Evolutionary conservation across 176 grass and related monocot species (phyloP), one percentile per base, ranked within the genome.

Genomic region (Olyra latifolia): DNA sequence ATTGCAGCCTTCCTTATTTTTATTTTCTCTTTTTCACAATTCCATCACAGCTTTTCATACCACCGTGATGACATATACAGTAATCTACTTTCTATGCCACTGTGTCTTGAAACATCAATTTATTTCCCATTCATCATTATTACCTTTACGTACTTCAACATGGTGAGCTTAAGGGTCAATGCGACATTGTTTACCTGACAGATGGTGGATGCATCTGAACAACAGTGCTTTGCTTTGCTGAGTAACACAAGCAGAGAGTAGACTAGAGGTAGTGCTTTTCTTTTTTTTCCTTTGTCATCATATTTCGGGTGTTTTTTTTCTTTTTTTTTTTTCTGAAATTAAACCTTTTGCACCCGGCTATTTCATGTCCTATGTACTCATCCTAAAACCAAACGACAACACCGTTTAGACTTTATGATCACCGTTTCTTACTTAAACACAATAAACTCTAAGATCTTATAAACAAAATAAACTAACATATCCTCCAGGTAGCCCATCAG

Each of bases 101-200:
- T 87, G 89, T 94, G 19, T 88, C 80, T 77, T 84, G 82, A 76
- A 89, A 77, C 42, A 56, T 82, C 56, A 82, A 49, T 94, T 87
- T 70, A 94, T 89, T 76, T 94, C 92, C 92, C 92, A 94, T 55
- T 89, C 89, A 78, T 91, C 86, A 79, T 22, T 82, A 25, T 87
- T 84, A 89, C 91, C 88, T 44, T 80, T 89, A 39, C 88, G 88
- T 91, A 89, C 84, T 44, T 81, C 79, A 53, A 94, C 86, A 70
- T 87, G 74, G 74, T 89, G 79, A 52, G 2, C 11, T 52, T 89
- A 49, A 9, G 56, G 55, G 16, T 74, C 55, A 39, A 11, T 41
- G 6, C 2, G 2, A 78, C n/a, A 56, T 11, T 82, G 59, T n/a
- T 44, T 77, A 62, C 75, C 77, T 84, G 75, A 49, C 74, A 86